A percentile compares a stretch with the other conserved stretches of the same genome.
Evolutionary conservation across 192 early-diverging fungal species (phyloP).

Genomic region (Entomortierella beljakovae): DNA sequence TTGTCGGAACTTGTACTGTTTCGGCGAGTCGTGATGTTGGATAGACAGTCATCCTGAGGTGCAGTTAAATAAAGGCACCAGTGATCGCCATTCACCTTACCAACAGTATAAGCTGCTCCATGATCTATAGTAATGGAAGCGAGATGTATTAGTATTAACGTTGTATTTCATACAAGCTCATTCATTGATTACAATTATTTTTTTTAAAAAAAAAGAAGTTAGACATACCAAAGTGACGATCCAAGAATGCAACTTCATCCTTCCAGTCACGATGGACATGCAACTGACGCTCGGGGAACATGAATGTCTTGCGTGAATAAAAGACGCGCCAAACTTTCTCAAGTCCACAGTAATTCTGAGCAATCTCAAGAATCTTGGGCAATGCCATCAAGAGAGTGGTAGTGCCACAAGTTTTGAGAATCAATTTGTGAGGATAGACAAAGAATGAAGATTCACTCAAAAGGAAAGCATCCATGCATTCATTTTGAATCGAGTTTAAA

Average conservation of each 20-base stretch:
- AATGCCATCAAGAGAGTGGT: conserved; percentile 93
- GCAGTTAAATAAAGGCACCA: conserved; percentile 95
- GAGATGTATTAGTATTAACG: neutral
- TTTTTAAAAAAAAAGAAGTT: conserved; percentile 7
- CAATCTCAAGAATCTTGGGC: conserved; percentile 88
- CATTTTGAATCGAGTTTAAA: conserved; percentile 86
- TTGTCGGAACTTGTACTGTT: conserved; percentile 52
- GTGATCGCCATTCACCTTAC: conserved; percentile 94
- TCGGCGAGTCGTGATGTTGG: conserved; percentile 51
- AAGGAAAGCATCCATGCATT: conserved; percentile 90
- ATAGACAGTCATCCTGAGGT: conserved; percentile 65
- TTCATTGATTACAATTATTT: neutral
- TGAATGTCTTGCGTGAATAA: conserved; percentile 96
- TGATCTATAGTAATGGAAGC: conserved; percentile 53
- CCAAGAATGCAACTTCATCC: conserved; percentile 85
- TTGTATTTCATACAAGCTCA: neutral
- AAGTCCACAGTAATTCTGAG: conserved; percentile 69
- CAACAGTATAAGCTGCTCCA: conserved; percentile 91
- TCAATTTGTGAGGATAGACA: conserved; percentile 94
- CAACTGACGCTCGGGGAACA: conserved; percentile 93
- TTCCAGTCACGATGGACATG: conserved; percentile 93
- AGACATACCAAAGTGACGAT: conserved; percentile 68
- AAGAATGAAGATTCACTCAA: conserved; percentile 98
- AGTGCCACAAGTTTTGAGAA: conserved; percentile 98
- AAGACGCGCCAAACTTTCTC: conserved; percentile 85